A percentile compares a stretch with the other conserved stretches of the same genome.
phyloP scores from a whole-genome alignment of 2,329 filamentous ascomycete species.

The Diaporthe vexans region DNA sequence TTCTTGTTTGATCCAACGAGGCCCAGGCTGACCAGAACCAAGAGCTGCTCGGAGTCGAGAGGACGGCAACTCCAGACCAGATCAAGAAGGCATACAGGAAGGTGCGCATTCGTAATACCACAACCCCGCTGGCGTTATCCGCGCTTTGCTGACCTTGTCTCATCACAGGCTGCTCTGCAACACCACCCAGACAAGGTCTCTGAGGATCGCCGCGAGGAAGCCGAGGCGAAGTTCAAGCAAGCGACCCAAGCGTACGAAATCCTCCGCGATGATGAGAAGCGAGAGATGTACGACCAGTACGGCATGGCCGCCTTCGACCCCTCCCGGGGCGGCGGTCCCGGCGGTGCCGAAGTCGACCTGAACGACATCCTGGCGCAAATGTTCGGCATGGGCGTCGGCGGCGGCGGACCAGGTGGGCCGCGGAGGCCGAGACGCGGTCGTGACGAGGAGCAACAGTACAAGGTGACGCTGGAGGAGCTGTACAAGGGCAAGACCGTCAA shows the following conservation, averaged over 20 bases:
- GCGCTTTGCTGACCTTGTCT: conserved; percentile 41
- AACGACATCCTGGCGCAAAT: conserved; percentile 95
- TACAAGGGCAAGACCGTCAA: conserved; percentile 99
- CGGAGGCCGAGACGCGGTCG: conserved; percentile 78
- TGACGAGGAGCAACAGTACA: conserved; percentile 91
- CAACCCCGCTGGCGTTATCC: background rate
- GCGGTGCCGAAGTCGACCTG: conserved; percentile 82
- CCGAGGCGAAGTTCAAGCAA: conserved; percentile 93
- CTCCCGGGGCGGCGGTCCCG: conserved; percentile 70
- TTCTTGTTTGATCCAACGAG: too few species aligned
- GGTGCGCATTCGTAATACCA: conserved; percentile 62
- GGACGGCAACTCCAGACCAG: conserved; percentile 79
- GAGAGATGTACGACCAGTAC: conserved; percentile 90
- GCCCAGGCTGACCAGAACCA: conserved; percentile 39
- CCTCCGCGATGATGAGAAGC: conserved; percentile 94
- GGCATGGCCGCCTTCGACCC: conserved; percentile 97
- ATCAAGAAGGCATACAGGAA: conserved; percentile 98
- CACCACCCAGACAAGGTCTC: conserved; percentile 97
- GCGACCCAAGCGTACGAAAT: conserved; percentile 98
- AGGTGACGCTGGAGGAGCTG: conserved; percentile 91
- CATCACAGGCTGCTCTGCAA: conserved; percentile 80
- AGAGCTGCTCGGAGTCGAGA: conserved; percentile 86
- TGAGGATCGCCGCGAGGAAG: conserved; percentile 84
- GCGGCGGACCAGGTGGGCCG: conserved; percentile 65
- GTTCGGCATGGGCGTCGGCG: conserved; percentile 83